Evolutionary conservation across 2,329 filamentous ascomycete genomes (phyloP).

Genomic region (Ramichloridium luteum): DNA sequence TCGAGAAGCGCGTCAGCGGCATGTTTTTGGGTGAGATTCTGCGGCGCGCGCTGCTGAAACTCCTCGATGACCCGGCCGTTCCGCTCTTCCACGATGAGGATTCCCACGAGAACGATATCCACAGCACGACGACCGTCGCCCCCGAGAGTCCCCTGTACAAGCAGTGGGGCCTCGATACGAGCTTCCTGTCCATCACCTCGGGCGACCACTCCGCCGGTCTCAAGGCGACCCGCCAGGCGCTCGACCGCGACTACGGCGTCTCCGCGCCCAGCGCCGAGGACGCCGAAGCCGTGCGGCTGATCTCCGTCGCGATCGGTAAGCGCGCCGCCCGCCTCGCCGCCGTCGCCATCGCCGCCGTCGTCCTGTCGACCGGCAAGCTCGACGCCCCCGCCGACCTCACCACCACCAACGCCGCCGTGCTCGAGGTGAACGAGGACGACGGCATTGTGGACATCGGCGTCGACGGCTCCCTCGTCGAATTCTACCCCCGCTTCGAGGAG

Average conservation of each 20-base stretch:
- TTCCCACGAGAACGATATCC: constrained; percentile 54
- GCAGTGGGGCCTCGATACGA: constrained; percentile 83
- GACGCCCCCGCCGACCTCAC: constrained; percentile 25
- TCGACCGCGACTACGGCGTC: constrained; percentile 66
- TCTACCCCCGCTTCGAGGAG: constrained; percentile 84
- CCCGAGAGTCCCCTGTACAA: constrained; percentile 56
- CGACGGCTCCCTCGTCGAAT: constrained; percentile 87
- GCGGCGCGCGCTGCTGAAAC: constrained; percentile 59
- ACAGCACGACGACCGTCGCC: constrained; percentile 57
- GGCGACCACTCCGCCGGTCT: constrained; percentile 64
- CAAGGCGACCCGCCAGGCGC: constrained; percentile 59
- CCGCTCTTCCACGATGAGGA: constrained; percentile 67
- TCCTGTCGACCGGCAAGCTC: constrained; percentile 68
- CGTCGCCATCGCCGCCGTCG: constrained; percentile 73
- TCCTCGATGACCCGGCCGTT: constrained; percentile 55
- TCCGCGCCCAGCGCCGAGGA: constrained; percentile 69
- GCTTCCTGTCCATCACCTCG: constrained; percentile 76
- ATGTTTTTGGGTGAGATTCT: constrained; percentile 98
- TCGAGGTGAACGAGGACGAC: constrained; percentile 42
- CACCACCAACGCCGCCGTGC: constrained; percentile 17
- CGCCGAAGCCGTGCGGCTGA: constrained; percentile 72
- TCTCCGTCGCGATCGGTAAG: constrained; percentile 73
- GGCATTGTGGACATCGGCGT: constrained; percentile 76
- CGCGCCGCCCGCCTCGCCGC: constrained; percentile 80
- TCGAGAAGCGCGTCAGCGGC: constrained; percentile 94